Evolutionary conservation across 73 alveolate species (phyloP), one percentile per base, ranked within the genome.

Genomic region (Blepharisma stoltei): DNA sequence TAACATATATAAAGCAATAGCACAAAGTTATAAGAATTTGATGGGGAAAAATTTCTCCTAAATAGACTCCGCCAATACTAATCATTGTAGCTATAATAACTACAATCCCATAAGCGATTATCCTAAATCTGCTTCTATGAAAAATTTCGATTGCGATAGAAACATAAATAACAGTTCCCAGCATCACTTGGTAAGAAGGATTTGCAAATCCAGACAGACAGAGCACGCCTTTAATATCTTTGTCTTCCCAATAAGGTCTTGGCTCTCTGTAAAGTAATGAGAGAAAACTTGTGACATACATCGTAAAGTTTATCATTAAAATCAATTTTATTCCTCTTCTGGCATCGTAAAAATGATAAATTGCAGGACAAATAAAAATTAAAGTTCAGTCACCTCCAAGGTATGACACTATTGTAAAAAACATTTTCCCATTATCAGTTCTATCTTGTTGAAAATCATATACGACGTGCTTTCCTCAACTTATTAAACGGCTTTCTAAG

Each of bases 11-110:
- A 18, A 60, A 18, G 46, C 46, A 18, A 9, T 14, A 20, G 23
- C 14, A 60, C 37, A 60, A 25, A 18, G 49, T 18, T 18, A 38
- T 60, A 4, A 60, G 18, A 38, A 60, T 25, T 25, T 60, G 73
- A 60, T 60, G 73, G 14, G 73, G 73, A 25, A 18, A 60, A 38
- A 14, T 60, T 38, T 60, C 73, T 60, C 48, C 37, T 14, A 60
- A 38, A 38, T 60, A 60, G 14, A 60, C 2, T 14, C 14, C 14
- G 0, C 49, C 73, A 60, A 60, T 14, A 18, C 46, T 14, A 14
- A 60, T 60, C 14, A 60, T 8, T 60, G 23, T 14, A 25, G 14
- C 0, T 1, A 60, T 2, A 8, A 25, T 8, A 9, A 14, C 46
- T 14, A 25, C 23, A 14, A 60, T 25, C 46, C 1, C 14, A 60